Base-by-base conservation (phyloP, 345 rosid genomes). In the Ailanthus altissimus region DNA sequence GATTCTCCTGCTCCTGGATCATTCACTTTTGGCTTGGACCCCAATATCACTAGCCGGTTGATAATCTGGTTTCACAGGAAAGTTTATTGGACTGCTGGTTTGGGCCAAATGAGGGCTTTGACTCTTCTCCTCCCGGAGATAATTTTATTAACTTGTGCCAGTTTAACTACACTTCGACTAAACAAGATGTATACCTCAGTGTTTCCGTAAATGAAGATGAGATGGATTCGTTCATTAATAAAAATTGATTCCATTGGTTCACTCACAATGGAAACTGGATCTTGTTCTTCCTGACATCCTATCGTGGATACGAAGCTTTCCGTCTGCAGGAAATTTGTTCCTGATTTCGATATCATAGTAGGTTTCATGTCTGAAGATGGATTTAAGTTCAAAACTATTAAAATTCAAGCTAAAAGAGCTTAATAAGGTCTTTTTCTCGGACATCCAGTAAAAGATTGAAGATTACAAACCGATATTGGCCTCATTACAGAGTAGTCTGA, bases 11-110 rank as follows among this genome's bases (percentile, higher is more conserved):
- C 68, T 20, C 36, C 60, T 71, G 87, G 87, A 5, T 70, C 82
- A 43, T 73, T 71, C 56, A 69, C 72, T 12, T 32, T 84, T 65
- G 82, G 86, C 1, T 25, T 81, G 78, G 83, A 86, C 59, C 72
- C 76, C 16, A 70, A 72, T 46, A 56, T 49, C 42, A 67, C 80
- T 0, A 74, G 53, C 14, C 74, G 62, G 28, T 76, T 84, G 53
- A 59, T 63, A 23, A 68, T 77, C 38, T 43, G 73, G 77, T 81
- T 83, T 83, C 67, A 58, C 38, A 69, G 83, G 63, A 49, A 67
- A 62, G 28, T 79, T 20, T 62, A 21, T 38, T 77, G 86, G 78
- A 64, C 61, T 11, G 78, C 79, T 57, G 81, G n/a, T 51, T 49
- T 42, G 65, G 70, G 81, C 70, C 1, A 25, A 72, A 25, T 75